Conservation (phyloP, 2,329 filamentous ascomycete species). For the Beauveria asiatica region DNA sequence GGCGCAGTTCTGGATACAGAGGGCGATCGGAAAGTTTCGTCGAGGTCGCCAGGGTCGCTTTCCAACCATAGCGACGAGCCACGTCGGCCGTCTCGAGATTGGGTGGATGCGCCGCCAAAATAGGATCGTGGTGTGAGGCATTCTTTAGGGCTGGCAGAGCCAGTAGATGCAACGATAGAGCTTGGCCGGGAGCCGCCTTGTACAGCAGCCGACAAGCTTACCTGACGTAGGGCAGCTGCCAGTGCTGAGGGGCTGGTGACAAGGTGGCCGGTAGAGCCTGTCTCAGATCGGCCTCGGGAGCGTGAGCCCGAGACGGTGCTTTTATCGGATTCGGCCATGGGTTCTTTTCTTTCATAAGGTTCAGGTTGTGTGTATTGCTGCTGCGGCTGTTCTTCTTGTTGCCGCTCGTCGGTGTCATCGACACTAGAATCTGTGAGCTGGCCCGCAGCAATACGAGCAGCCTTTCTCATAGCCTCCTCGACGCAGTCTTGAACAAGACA, state of each 20-base stretch:
- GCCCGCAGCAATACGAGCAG: slow-evolving; percentile 77
- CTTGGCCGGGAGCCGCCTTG: slow-evolving; percentile 37
- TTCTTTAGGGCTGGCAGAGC: slow-evolving; percentile 83
- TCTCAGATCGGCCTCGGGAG: slow-evolving; percentile 23
- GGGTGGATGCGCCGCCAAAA: slow-evolving; percentile 48
- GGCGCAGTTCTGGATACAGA: slow-evolving; percentile 61
- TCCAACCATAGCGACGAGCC: slow-evolving; percentile 68
- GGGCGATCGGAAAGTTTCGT: slow-evolving; percentile 76
- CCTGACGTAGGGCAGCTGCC: slow-evolving; percentile 42
- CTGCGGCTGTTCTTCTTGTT: neutral
- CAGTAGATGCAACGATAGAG: slow-evolving; percentile 58
- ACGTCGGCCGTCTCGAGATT: slow-evolving; percentile 58
- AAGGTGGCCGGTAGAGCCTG: slow-evolving; percentile 37
- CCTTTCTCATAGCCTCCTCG: slow-evolving; percentile 81
- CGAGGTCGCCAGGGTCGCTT: slow-evolving; percentile 77
- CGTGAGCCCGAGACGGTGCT: neutral
- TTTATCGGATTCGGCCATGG: slow-evolving; percentile 19
- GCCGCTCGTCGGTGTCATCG: slow-evolving; percentile 35
- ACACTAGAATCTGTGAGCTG: slow-evolving; percentile 71
- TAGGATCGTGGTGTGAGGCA: slow-evolving; percentile 87
- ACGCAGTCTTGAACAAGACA: slow-evolving; percentile 93
- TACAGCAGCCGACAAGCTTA: slow-evolving; percentile 23
- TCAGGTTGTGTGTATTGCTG: slow-evolving; percentile 7
- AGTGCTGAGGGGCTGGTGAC: slow-evolving; percentile 41
- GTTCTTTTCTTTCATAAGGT: slow-evolving; percentile 21